Conservation (phyloP, 1,284 basidiomycete species). For the Leccinum colubrinum region DNA sequence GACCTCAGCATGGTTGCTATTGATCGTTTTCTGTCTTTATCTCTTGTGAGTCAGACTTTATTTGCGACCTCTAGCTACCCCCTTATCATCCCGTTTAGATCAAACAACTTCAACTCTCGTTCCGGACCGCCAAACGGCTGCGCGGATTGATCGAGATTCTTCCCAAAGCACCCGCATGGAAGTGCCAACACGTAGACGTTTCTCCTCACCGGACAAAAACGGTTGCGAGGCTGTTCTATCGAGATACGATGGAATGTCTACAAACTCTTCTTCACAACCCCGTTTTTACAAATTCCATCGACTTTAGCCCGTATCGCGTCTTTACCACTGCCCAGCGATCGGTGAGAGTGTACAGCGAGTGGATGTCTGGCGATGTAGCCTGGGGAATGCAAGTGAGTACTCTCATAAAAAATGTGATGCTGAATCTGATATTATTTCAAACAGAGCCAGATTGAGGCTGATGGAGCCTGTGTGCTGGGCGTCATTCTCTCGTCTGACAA, state of each 20-base stretch:
- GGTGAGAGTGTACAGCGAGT: background rate
- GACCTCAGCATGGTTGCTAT: no score
- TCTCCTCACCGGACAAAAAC: background rate
- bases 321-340: background rate
- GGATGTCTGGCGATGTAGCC: background rate
- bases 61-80: background rate
- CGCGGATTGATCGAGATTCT: background rate
- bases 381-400: constrained; percentile 5
- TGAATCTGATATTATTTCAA: background rate
- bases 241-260: background rate
- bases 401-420: background rate
- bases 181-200: background rate
- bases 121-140: background rate
- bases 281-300: background rate
- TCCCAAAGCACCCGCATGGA: background rate
- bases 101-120: background rate
- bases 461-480: constrained; percentile 7
- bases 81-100: background rate
- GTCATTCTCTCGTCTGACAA: constrained; percentile 33
- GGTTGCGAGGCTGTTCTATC: background rate
- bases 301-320: background rate
- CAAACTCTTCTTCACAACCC: background rate
- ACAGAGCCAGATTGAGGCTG: background rate
- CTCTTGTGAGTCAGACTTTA: background rate
- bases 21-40: background rate